Evolutionary conservation across 2,329 filamentous ascomycete species (phyloP).

Genomic region (Colletotrichum musae): DNA sequence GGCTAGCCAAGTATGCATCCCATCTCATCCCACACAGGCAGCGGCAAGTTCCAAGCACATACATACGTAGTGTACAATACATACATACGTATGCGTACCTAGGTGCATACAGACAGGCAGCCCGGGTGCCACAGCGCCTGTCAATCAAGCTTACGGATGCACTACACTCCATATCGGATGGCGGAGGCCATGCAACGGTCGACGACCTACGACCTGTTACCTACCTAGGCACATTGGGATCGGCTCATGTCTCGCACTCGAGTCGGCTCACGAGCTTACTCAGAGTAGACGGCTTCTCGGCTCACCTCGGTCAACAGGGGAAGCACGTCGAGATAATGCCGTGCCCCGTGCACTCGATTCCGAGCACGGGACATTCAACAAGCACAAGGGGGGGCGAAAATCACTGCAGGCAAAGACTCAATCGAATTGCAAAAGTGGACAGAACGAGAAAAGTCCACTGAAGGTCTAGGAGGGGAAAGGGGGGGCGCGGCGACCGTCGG

Average conservation of each 20-base stretch:
- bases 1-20: neutral
- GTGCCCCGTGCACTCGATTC: constrained; percentile 13
- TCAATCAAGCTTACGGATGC: constrained; percentile 3
- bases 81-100: neutral
- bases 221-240: neutral
- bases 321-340: constrained; percentile 10
- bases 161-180: neutral
- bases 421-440: constrained; percentile 40
- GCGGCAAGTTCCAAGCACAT: no score
- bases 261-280: no score
- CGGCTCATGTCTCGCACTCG: no score
- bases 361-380: constrained; percentile 13
- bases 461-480: neutral
- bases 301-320: constrained; percentile 3
- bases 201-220: neutral
- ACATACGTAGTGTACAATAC: no score
- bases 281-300: neutral
- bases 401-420: constrained; percentile 35
- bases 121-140: constrained; percentile 16
- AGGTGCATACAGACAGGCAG: neutral
- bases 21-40: no score
- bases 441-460: neutral
- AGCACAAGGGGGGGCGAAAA: constrained; percentile 24
- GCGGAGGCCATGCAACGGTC: neutral
- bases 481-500: neutral